Conservation (phyloP, 2,329 filamentous ascomycete genomes). For the Fusarium acutatum region DNA sequence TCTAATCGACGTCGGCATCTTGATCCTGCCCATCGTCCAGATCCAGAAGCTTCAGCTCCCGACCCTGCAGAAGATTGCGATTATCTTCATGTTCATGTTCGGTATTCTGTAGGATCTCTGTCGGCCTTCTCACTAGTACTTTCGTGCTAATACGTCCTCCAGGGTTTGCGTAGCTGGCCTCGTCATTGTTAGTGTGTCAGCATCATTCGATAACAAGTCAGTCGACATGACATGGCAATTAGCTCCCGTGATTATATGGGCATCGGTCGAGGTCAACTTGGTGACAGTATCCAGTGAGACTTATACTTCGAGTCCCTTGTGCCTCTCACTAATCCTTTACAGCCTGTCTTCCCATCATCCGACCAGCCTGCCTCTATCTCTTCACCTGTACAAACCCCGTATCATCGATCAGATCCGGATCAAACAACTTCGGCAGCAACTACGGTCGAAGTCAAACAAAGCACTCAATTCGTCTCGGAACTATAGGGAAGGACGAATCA, state of each 20-base stretch:
- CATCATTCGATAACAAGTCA: conserved; percentile 20
- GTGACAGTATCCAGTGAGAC: conserved; percentile 33
- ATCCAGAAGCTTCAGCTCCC: conserved; percentile 42
- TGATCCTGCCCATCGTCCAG: conserved; percentile 42
- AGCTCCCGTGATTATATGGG: conserved; percentile 31
- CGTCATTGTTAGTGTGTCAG: conserved; percentile 26
- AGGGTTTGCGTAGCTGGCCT: conserved; percentile 35
- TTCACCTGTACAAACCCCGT: conserved; percentile 7
- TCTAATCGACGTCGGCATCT: conserved; percentile 42
- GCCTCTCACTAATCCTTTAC: not conserved
- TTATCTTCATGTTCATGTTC: conserved; percentile 41
- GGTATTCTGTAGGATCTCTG: conserved; percentile 38
- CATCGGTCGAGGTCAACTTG: conserved; percentile 35
- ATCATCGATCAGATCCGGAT: conserved; percentile 2
- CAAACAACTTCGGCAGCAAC: conserved; percentile 1
- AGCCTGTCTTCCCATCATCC: conserved; percentile 38
- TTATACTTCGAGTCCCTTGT: accelerated
- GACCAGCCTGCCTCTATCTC: conserved; percentile 29
- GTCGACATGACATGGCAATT: conserved; percentile 33
- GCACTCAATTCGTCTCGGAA: conserved; percentile 22
- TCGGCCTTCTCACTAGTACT: accelerated
- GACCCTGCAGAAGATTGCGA: conserved; percentile 32
- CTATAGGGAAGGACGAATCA: conserved; percentile 11
- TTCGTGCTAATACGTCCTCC: not conserved
- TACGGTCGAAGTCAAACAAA: conserved; percentile 20